These are phyloP conservation scores for Rubia tinctorum DNA, from an alignment of 305 asterid genomes.

Conservation along the genomic window DNA sequence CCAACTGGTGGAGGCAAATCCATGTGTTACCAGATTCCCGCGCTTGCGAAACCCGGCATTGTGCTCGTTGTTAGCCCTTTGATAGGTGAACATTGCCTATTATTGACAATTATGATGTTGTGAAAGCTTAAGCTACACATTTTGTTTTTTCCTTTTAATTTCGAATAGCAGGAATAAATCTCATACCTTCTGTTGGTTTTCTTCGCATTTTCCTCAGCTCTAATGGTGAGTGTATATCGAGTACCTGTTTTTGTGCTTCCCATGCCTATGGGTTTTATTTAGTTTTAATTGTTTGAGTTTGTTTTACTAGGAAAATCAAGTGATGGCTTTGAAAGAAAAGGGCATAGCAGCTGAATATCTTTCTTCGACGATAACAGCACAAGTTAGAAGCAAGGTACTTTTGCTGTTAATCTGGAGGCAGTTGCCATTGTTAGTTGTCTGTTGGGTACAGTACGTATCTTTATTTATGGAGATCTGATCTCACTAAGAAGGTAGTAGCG, in stretches of 20 bases:
- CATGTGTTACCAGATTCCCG: slow-evolving; percentile 90
- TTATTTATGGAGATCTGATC: neutral
- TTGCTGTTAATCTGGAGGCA: slow-evolving; percentile 19
- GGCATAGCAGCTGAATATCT: slow-evolving; percentile 91
- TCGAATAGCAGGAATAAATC: slow-evolving; percentile 39
- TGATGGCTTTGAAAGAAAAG: slow-evolving; percentile 69
- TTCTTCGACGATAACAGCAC: slow-evolving; percentile 74
- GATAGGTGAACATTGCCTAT: slow-evolving; percentile 63
- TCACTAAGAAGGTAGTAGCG: neutral
- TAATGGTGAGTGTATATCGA: slow-evolving; percentile 58
- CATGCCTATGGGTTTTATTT: neutral
- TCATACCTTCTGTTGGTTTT: slow-evolving; percentile 28
- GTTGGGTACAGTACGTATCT: neutral
- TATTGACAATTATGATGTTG: slow-evolving; percentile 20
- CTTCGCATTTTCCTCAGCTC: slow-evolving; percentile 50
- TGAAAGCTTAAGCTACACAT: slow-evolving; percentile 51
- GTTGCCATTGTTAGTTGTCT: neutral
- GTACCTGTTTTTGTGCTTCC: slow-evolving; percentile 4
- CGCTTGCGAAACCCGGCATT: slow-evolving; percentile 82
- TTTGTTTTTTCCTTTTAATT: slow-evolving; percentile 24
- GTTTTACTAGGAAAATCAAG: slow-evolving; percentile 84
- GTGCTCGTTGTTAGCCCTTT: slow-evolving; percentile 96
- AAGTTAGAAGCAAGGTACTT: slow-evolving; percentile 67
- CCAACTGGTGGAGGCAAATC: slow-evolving; percentile 99
- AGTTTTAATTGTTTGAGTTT: neutral